Evolutionary conservation across 2,329 filamentous ascomycete genomes (phyloP).

Genomic region (Neonectria punicea): DNA sequence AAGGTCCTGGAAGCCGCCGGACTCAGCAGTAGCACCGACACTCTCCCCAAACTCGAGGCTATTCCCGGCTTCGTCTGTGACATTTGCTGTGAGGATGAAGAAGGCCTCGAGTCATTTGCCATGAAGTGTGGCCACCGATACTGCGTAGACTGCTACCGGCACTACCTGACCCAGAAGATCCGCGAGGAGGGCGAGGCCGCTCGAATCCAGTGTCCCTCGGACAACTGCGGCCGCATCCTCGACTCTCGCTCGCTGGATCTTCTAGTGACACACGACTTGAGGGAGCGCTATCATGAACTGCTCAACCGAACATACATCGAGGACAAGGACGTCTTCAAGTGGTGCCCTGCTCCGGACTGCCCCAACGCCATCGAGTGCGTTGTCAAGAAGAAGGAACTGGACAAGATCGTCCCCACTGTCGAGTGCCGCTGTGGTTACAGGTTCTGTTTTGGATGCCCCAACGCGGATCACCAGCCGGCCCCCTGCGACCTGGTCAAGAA

Average conservation of each 20-base stretch:
- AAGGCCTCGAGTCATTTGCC: constrained; percentile 83
- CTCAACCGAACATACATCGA: constrained; percentile 96
- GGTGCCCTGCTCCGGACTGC: constrained; percentile 98
- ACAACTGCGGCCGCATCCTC: constrained; percentile 88
- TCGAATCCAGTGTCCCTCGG: constrained; percentile 90
- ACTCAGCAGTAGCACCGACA: constrained; percentile 71
- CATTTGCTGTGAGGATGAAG: constrained; percentile 93
- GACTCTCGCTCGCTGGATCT: constrained; percentile 89
- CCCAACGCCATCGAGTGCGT: constrained; percentile 90
- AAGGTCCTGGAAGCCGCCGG: constrained; percentile 87
- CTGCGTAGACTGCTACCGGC: constrained; percentile 90
- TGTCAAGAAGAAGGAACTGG: constrained; percentile 88
- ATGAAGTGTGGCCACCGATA: constrained; percentile 96
- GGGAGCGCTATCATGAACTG: constrained; percentile 79
- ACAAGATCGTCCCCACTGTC: constrained; percentile 88
- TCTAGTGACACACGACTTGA: constrained; percentile 69
- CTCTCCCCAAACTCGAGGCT: constrained; percentile 74
- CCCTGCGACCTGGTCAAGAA: constrained; percentile 91
- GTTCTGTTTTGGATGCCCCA: constrained; percentile 95
- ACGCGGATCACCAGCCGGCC: constrained; percentile 91
- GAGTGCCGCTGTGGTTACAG: constrained; percentile 83
- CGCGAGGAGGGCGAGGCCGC: constrained; percentile 95
- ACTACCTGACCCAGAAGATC: constrained; percentile 94
- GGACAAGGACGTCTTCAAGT: constrained; percentile 94
- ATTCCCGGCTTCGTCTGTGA: constrained; percentile 87